Evolutionary conservation across 345 rosid genomes (phyloP).

Genomic region (Aquilaria yunnanensis): DNA sequence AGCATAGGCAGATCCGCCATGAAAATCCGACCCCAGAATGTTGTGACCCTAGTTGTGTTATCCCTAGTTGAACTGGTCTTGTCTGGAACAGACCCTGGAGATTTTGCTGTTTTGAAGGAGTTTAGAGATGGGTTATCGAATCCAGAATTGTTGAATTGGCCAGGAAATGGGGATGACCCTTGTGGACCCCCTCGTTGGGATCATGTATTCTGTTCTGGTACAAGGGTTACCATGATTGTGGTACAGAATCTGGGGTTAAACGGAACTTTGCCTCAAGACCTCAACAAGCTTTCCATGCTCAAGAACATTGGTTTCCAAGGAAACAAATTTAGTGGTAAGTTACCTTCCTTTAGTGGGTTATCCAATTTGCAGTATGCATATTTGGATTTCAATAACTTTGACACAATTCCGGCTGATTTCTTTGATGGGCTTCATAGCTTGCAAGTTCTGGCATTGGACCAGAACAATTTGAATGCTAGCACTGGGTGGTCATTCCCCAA

Average conservation of each 20-base stretch:
- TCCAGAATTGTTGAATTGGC: slow-evolving; percentile 64
- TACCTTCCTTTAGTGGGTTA: slow-evolving; percentile 58
- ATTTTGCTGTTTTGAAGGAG: slow-evolving; percentile 43
- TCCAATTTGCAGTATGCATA: slow-evolving; percentile 39
- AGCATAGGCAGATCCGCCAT: slow-evolving; percentile 20
- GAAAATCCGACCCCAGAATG: slow-evolving; percentile 20
- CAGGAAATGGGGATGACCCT: slow-evolving; percentile 53
- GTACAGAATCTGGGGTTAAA: slow-evolving; percentile 49
- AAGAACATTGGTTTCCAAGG: slow-evolving; percentile 52
- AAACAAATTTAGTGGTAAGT: slow-evolving; percentile 48
- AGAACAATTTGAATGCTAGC: slow-evolving; percentile 44
- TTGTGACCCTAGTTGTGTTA: slow-evolving; percentile 21
- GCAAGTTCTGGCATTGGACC: slow-evolving; percentile 55
- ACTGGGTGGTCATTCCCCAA: slow-evolving; percentile 63
- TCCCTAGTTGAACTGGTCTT: slow-evolving; percentile 23
- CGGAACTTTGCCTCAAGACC: slow-evolving; percentile 55
- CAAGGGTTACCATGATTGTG: slow-evolving; percentile 58
- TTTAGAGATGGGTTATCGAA: slow-evolving; percentile 58
- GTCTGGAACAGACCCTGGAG: slow-evolving; percentile 43
- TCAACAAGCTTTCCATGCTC: slow-evolving; percentile 52
- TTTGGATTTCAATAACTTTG: slow-evolving; percentile 52
- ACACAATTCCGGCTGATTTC: slow-evolving; percentile 57
- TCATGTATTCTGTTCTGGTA: slow-evolving; percentile 39
- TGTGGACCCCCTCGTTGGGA: slow-evolving; percentile 57
- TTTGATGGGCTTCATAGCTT: slow-evolving; percentile 42